Conservation (phyloP, 1,284 basidiomycete species). For the Ustilago curta region DNA sequence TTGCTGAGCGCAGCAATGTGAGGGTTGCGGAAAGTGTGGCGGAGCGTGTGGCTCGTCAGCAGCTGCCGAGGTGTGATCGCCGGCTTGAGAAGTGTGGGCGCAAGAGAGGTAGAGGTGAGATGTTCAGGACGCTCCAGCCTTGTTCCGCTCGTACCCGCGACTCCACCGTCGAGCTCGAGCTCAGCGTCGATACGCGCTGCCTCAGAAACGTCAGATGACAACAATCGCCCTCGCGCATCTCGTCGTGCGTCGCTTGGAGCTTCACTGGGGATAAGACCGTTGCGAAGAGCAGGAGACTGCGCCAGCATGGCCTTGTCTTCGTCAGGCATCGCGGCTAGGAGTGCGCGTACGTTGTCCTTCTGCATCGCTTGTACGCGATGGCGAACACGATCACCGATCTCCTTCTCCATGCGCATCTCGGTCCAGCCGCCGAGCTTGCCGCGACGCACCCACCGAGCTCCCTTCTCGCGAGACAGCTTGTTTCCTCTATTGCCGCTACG, state of each 20-base stretch:
- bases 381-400: slow-evolving; percentile 53
- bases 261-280: slow-evolving; percentile 32
- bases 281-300: slow-evolving; percentile 36
- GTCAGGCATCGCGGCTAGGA: slow-evolving; percentile 49
- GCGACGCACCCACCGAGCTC: slow-evolving; percentile 62
- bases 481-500: slow-evolving; percentile 64
- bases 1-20: slow-evolving; percentile 66
- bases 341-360: slow-evolving; percentile 57
- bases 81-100: slow-evolving; percentile 65
- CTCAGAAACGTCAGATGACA: slow-evolving; percentile 46
- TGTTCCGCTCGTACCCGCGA: slow-evolving; percentile 12
- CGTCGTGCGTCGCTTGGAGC: slow-evolving; percentile 25
- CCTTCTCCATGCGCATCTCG: slow-evolving; percentile 63
- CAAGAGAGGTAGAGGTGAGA: slow-evolving; percentile 60
- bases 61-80: slow-evolving; percentile 60
- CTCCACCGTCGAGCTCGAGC: slow-evolving; percentile 38
- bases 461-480: slow-evolving; percentile 60
- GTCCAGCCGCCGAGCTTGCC: slow-evolving; percentile 65
- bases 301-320: slow-evolving; percentile 49
- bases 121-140: slow-evolving; percentile 32
- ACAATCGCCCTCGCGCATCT: slow-evolving; percentile 29
- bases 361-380: slow-evolving; percentile 56
- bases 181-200: slow-evolving; percentile 50
- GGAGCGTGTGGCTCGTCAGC: slow-evolving; percentile 64
- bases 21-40: slow-evolving; percentile 67